Evolutionary conservation across 148 eudicot species (phyloP), one percentile per base, ranked within the genome.

Genomic region (Chenopodium album): DNA sequence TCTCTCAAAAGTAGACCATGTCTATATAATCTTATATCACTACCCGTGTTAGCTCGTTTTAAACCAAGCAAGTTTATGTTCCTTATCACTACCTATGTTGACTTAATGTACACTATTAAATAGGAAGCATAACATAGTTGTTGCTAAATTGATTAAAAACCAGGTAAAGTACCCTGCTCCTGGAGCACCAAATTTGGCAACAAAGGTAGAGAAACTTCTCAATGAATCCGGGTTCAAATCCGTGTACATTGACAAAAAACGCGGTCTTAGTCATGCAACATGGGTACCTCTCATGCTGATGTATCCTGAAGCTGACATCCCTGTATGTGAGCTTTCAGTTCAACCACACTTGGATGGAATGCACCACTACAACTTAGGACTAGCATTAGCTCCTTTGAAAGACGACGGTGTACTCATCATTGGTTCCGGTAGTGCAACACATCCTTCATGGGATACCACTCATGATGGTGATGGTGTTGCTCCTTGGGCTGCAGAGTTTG

Each of bases 231-330:
- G 96, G 10, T 85, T 88, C 75, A 60, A 79, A 7, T 65, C 63
- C 6, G 96, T 91, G 16, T 22, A 80, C 1, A 89, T 84, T 81
- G 96, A 94, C 79, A 88, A 90, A 84, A 85, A 86, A 71, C 93
- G 94, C 8, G 96, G 96, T 46, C 88, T 94, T 32, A 93, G 92
- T 85, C 95, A 92, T 59, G 98, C 96, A 1, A 92, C 96, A 13
- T 92, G 98, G 96, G 92, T 94, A 9, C 96, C 96, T 4, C 92
- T 94, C 64, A 91, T 92, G 98, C 95, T 92, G 23, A 92, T 92
- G 95, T 93, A 90, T 75, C 98, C 98, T 4, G 94, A 94, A 29
- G 96, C 93, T 19, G 92, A 92, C 79, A 91, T 94, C 75, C 96
- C 98, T 0, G 94, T 94, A 29, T 94, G 98, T 79, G 93, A 90